Percentiles rank a stretch among this genome's conserved stretches.
These are phyloP conservation scores for Kodamaea ohmeri DNA, from an alignment of 1,139 yeast genomes.

Conservation along the genomic window DNA sequence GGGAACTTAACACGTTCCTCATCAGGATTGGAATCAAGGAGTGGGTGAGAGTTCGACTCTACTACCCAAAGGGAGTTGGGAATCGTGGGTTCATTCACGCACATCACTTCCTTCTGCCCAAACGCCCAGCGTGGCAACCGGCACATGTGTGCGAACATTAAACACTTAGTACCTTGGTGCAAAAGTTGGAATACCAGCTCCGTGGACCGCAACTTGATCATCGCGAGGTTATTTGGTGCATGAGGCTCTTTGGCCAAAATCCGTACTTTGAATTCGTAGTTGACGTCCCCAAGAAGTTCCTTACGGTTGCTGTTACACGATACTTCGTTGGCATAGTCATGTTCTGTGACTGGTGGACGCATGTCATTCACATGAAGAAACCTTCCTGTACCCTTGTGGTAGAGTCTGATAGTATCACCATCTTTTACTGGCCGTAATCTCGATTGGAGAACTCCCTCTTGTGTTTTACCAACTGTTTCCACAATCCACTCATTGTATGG, in stretches of 20 bases:
- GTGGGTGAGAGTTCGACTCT: constrained; percentile 60
- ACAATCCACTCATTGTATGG: constrained; percentile 65
- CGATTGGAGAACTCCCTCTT: constrained; percentile 30
- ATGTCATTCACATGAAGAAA: constrained; percentile 56
- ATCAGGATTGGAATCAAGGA: constrained; percentile 23
- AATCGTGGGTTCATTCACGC: constrained; percentile 61
- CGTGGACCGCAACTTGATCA: constrained; percentile 46
- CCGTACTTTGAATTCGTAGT: constrained; percentile 52
- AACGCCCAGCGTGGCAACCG: constrained; percentile 69
- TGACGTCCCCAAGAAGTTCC: constrained; percentile 43
- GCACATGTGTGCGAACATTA: constrained; percentile 57
- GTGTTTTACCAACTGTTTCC: constrained; percentile 41
- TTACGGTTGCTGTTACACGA: constrained; percentile 57
- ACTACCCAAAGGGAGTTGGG: constrained; percentile 63
- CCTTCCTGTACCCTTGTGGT: constrained; percentile 60
- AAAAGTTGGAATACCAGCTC: constrained; percentile 56
- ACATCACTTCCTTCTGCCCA: constrained; percentile 71
- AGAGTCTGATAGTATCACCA: constrained; percentile 54
- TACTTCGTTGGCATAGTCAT: constrained; percentile 76
- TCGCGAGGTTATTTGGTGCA: constrained; percentile 31
- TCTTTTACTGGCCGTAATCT: constrained; percentile 41
- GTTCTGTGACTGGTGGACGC: constrained; percentile 77
- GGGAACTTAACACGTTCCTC: constrained; percentile 28
- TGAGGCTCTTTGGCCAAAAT: constrained; percentile 30
- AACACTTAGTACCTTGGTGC: constrained; percentile 61